These are phyloP conservation scores for Lactarius sp. DNA, from an alignment of 768 basidiomycete species.

Conservation along the genomic window DNA sequence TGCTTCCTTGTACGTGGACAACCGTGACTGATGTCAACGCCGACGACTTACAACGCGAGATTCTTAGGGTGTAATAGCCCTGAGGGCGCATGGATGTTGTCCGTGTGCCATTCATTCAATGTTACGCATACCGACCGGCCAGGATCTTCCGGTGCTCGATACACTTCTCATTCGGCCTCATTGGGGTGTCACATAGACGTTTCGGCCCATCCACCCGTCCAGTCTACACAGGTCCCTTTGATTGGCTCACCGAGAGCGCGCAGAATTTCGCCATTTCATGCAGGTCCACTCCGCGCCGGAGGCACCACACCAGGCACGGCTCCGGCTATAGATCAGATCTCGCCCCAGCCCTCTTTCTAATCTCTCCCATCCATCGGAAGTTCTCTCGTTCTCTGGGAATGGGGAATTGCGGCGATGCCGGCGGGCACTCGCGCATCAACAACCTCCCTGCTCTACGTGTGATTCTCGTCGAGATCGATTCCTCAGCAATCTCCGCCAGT, in stretches of 20 bases:
- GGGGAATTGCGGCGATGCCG: not conserved
- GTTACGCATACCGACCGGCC: not conserved
- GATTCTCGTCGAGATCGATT: not conserved
- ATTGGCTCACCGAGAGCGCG: not conserved
- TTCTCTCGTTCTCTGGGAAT: not conserved
- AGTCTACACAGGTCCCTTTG: not conserved
- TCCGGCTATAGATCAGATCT: conserved; percentile 11
- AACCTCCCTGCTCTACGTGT: too few species aligned
- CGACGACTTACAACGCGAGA: not conserved
- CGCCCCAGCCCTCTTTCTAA: not conserved
- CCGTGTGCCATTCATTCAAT: not conserved
- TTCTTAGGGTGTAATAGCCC: not conserved
- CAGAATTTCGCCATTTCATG: not conserved
- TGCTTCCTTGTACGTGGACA: not conserved
- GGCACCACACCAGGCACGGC: not conserved
- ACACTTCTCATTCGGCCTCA: not conserved
- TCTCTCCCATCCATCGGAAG: not conserved
- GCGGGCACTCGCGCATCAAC: not conserved
- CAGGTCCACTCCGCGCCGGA: not conserved
- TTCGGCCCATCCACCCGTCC: conserved; percentile 6
- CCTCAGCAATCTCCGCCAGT: not conserved
- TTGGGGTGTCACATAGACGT: not conserved
- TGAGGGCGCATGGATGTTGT: not conserved
- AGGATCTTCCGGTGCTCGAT: not conserved
- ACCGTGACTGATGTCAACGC: not conserved